Percentiles rank a stretch among this genome's conserved stretches.
Conservation (phyloP, 2,329 filamentous ascomycete genomes). For the Arthrobotrys megalospora region DNA sequence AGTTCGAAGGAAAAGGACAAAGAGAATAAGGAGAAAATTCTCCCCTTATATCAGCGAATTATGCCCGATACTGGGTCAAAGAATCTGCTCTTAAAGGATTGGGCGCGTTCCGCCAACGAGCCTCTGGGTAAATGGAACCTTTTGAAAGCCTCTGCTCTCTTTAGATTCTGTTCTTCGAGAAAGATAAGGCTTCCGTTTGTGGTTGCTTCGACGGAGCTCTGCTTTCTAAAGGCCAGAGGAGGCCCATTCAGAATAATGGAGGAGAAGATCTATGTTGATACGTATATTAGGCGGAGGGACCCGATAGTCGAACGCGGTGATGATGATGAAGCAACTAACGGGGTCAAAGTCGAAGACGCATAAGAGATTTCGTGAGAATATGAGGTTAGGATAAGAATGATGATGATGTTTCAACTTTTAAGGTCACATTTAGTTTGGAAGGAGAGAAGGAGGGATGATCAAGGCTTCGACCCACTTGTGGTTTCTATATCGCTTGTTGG, state of each 20-base stretch:
- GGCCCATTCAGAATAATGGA: neutral
- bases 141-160: constrained; percentile 6
- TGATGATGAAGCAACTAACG: neutral
- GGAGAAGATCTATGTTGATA: neutral
- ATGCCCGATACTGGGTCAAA: neutral
- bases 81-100: constrained; percentile 4
- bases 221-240: constrained; percentile 13
- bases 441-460: too few relatives aligned
- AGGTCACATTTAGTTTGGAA: too few relatives aligned
- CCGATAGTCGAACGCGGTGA: neutral
- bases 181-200: neutral
- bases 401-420: too few relatives aligned
- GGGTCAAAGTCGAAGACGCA: neutral
- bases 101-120: neutral
- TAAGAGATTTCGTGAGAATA: too few relatives aligned
- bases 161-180: neutral
- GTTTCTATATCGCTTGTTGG: too few relatives aligned
- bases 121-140: constrained; percentile 13
- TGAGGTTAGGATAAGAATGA: too few relatives aligned
- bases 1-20: neutral
- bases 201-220: neutral
- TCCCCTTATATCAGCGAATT: neutral
- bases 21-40: neutral
- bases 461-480: too few relatives aligned
- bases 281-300: neutral